Base-by-base conservation (phyloP, 164 flowering plant genomes). In the Berberis vulgaris region DNA sequence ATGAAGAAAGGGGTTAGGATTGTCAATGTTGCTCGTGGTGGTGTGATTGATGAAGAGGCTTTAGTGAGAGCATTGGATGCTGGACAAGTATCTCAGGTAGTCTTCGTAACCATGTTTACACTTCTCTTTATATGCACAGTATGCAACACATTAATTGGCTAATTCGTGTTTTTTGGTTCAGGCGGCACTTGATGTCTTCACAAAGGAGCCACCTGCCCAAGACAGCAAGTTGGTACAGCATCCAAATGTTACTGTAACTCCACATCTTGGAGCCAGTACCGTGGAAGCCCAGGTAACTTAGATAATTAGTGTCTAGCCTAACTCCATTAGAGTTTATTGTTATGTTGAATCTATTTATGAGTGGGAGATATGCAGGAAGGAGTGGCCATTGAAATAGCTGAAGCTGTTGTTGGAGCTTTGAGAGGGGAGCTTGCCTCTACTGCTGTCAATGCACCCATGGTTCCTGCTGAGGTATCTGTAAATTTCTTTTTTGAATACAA, bases 101-200 rank as follows among this genome's bases (percentile, higher is more conserved):
- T 8, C 69, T 49, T n/a, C 26, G 60, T 43, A 61, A 41, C 62
- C 43, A 43, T 39, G 13, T 2, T 26, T 26, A 26, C 26, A 26
- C 26, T 26, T 26, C 26, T 26, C 26, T 26, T 26, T 26, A 26
- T 26, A 26, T 26, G 26, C 26, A 26, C 26, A 26, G 26, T 26
- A 26, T 26, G 26, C 26, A 26, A 26, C 26, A 26, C 0, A 26
- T 26, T 26, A 26, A 26, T 26, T 26, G 26, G 26, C 26, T 26
- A 26, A 26, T 26, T 26, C 26, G 39, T n/a, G 55, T 54, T 63
- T 7, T 45, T 60, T 61, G 53, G 26, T 73, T 43, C 76, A 86
- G 92, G 96, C 96, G 8, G 90, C 96, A 8, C 96, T 88, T 73
- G 96, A 88, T 77, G 96, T 88, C 64, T 88, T 88, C 79, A 80